Evolutionary conservation across 2,329 filamentous ascomycete species (phyloP).

Genomic region (Orbilia quercus): DNA sequence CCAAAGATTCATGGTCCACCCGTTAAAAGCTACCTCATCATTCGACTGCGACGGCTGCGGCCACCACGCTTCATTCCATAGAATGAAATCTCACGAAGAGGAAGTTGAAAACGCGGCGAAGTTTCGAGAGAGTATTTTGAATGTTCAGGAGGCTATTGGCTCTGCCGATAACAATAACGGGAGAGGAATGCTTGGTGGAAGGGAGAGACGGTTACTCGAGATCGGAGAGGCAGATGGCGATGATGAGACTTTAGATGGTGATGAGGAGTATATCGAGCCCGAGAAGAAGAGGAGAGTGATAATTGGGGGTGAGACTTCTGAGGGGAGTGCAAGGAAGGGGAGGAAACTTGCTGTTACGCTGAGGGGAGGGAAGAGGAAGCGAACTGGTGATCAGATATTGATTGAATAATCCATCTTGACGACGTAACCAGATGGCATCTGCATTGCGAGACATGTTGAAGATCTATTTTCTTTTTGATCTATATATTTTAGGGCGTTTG

Average conservation of each 20-base stretch:
- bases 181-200: not conserved
- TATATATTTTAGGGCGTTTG: constrained; percentile 16
- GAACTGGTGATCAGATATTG: constrained; percentile 16
- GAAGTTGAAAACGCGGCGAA: constrained; percentile 56
- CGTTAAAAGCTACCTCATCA: constrained; percentile 68
- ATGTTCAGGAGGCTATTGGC: constrained; percentile 61
- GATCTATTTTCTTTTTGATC: no score
- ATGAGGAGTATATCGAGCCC: constrained; percentile 18
- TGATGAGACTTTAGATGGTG: constrained; percentile 43
- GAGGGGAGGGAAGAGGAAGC: constrained; percentile 37
- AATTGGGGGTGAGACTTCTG: constrained; percentile 5
- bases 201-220: constrained; percentile 15
- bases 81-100: constrained; percentile 65
- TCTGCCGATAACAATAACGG: not conserved
- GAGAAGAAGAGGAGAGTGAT: constrained; percentile 33
- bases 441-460: no score
- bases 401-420: constrained; percentile 9
- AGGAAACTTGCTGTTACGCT: constrained; percentile 4
- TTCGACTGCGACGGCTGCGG: constrained; percentile 70
- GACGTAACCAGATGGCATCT: no score
- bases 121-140: constrained; percentile 65
- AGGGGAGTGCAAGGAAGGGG: constrained; percentile 5
- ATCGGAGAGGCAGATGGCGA: constrained; percentile 32
- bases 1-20: constrained; percentile 70
- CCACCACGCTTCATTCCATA: constrained; percentile 70